Percentiles rank a stretch among this genome's conserved stretches.
These are phyloP conservation scores for Xylariaceae sp. DNA, from an alignment of 2,329 filamentous ascomycete species.

Conservation along the genomic window DNA sequence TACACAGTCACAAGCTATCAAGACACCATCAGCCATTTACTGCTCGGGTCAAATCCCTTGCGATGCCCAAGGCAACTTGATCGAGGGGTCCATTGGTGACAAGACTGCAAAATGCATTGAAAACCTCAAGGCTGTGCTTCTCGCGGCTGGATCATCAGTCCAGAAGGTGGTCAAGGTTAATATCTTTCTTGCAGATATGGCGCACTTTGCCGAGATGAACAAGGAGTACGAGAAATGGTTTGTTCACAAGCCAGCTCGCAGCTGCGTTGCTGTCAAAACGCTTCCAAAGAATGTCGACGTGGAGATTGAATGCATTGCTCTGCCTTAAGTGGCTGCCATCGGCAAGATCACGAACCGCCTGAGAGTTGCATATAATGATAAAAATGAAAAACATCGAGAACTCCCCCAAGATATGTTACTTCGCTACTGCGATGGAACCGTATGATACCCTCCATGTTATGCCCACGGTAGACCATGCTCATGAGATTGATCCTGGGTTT, in stretches of 20 bases:
- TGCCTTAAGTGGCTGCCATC: slow-evolving; percentile 35
- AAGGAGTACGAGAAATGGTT: slow-evolving; percentile 80
- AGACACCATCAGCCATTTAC: slow-evolving; percentile 62
- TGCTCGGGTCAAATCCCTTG: slow-evolving; percentile 71
- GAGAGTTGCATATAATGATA: no score
- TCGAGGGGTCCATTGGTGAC: slow-evolving; percentile 58
- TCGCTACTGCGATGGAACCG: no score
- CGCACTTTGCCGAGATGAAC: slow-evolving; percentile 83
- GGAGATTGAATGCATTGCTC: slow-evolving; percentile 85
- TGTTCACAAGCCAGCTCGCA: slow-evolving; percentile 77
- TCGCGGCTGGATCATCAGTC: slow-evolving; percentile 74
- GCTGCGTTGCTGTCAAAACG: slow-evolving; percentile 85
- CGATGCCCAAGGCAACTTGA: slow-evolving; percentile 50
- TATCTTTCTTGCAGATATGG: slow-evolving; percentile 91
- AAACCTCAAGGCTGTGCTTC: slow-evolving; percentile 80
- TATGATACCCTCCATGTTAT: no score
- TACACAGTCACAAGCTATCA: slow-evolving; percentile 59
- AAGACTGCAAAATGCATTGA: slow-evolving; percentile 61
- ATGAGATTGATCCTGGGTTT: no score
- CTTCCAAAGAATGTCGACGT: slow-evolving; percentile 82
- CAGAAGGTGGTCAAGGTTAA: slow-evolving; percentile 84
- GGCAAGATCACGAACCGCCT: no score
- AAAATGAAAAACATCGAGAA: no score
- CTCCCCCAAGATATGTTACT: no score
- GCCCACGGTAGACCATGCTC: no score